These are phyloP conservation scores for Phytopythium aichiense DNA, from an alignment of 352 stramenopile species.

Conservation along the genomic window DNA sequence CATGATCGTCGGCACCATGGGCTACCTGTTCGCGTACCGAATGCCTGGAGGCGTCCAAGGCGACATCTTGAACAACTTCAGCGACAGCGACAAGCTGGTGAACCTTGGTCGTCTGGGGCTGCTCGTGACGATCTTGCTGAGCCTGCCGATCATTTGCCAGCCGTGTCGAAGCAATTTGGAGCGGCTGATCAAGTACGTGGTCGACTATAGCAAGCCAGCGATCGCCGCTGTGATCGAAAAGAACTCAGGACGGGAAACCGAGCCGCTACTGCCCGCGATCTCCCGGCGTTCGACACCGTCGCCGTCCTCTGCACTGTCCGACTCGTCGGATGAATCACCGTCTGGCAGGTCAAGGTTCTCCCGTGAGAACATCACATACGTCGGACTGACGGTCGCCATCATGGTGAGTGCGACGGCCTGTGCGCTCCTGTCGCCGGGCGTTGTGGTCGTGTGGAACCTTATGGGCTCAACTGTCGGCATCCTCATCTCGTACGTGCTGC, in stretches of 20 bases:
- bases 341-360: not conserved
- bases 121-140: constrained; percentile 65
- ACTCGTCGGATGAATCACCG: not conserved
- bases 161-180: constrained; percentile 63
- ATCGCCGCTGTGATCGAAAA: not conserved
- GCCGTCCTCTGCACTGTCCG: not conserved
- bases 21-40: constrained; percentile 73
- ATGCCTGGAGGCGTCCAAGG: constrained; percentile 41
- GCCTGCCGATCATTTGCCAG: constrained; percentile 68
- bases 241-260: not conserved
- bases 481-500: constrained; percentile 86
- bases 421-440: constrained; percentile 67
- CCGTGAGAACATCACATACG: constrained; percentile 25
- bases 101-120: constrained; percentile 64
- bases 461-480: constrained; percentile 85
- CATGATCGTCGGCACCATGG: constrained; percentile 84
- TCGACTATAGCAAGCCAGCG: constrained; percentile 19
- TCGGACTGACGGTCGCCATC: constrained; percentile 67
- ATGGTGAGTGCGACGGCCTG: constrained; percentile 54
- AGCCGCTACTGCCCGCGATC: not conserved
- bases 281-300: not conserved
- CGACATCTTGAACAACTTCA: constrained; percentile 80
- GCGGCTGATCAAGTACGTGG: constrained; percentile 41
- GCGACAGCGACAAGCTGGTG: constrained; percentile 50
- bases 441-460: constrained; percentile 88